phyloP scores from a whole-genome alignment of 257 asterid genomes.

The Schizonepeta tenuifolia region DNA sequence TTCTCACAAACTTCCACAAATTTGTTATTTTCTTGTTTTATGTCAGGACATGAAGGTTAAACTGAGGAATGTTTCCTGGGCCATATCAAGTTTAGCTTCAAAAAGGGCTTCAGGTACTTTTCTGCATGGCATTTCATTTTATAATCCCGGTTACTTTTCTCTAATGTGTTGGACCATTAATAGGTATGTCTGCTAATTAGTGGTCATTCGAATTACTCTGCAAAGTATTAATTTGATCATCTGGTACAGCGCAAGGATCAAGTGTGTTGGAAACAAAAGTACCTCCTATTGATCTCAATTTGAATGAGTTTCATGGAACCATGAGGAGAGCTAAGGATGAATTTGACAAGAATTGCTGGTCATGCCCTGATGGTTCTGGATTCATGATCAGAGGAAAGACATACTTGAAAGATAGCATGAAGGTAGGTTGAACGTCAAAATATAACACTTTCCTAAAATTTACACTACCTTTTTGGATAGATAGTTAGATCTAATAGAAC shows the following conservation, averaged over 20 bases:
- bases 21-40: conserved; percentile 22
- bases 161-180: conserved; percentile 17
- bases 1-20: conserved; percentile 21
- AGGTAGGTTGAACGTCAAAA: conserved; percentile 48
- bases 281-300: conserved; percentile 59
- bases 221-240: conserved; percentile 33
- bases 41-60: conserved; percentile 66
- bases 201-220: conserved; percentile 17
- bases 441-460: not conserved
- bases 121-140: conserved; percentile 22
- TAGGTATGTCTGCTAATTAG: conserved; percentile 17
- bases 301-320: conserved; percentile 68
- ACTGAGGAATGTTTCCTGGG: conserved; percentile 89
- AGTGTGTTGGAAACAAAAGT: conserved; percentile 57
- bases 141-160: conserved; percentile 24
- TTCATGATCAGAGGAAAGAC: conserved; percentile 96
- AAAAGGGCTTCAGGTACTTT: conserved; percentile 63
- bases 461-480: conserved; percentile 23
- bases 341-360: conserved; percentile 84
- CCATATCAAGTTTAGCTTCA: conserved; percentile 64
- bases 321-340: conserved; percentile 81
- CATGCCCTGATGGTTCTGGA: conserved; percentile 85
- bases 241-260: conserved; percentile 52
- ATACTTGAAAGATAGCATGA: conserved; percentile 80
- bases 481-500: conserved; percentile 21